These are phyloP conservation scores for Phellopilus nigrolimitatus DNA, from an alignment of 1,284 basidiomycete genomes.

Conservation along the genomic window DNA sequence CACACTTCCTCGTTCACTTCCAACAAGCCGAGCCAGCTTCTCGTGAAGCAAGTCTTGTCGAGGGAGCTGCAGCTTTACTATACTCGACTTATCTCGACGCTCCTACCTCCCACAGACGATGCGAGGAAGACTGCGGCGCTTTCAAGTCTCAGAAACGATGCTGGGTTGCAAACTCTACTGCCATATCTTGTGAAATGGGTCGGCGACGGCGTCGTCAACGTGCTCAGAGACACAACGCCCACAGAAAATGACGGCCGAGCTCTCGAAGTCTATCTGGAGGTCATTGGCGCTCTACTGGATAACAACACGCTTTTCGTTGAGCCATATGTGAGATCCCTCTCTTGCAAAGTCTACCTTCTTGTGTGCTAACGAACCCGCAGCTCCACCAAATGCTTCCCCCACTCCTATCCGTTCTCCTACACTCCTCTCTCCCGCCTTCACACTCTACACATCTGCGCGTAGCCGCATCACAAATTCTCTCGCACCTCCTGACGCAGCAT, in stretches of 20 bases:
- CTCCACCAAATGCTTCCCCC: conserved; percentile 95
- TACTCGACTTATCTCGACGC: conserved; percentile 82
- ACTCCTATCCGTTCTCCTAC: conserved; percentile 85
- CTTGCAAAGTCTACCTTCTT: neutral
- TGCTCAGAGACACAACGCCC: conserved; percentile 55
- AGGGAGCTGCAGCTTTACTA: conserved; percentile 96
- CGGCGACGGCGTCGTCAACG: conserved; percentile 78
- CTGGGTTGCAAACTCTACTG: conserved; percentile 89
- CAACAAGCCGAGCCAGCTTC: conserved; percentile 47
- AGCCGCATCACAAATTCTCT: conserved; percentile 77
- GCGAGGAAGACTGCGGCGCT: conserved; percentile 82
- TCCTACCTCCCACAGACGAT: conserved; percentile 62
- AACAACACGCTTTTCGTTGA: conserved; percentile 92
- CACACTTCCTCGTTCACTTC: conserved; percentile 31
- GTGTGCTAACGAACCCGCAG: conserved; percentile 36
- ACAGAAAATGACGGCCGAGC: conserved; percentile 59
- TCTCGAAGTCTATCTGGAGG: conserved; percentile 77
- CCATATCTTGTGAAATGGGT: conserved; percentile 96
- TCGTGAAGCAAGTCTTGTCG: conserved; percentile 91
- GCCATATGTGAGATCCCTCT: conserved; percentile 73
- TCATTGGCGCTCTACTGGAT: conserved; percentile 75
- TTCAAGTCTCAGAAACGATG: conserved; percentile 84
- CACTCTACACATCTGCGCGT: conserved; percentile 63
- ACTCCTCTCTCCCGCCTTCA: conserved; percentile 68
- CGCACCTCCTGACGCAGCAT: conserved; percentile 69